Conservation (phyloP, 164 flowering plant genomes). For the Vitis labrusca region DNA sequence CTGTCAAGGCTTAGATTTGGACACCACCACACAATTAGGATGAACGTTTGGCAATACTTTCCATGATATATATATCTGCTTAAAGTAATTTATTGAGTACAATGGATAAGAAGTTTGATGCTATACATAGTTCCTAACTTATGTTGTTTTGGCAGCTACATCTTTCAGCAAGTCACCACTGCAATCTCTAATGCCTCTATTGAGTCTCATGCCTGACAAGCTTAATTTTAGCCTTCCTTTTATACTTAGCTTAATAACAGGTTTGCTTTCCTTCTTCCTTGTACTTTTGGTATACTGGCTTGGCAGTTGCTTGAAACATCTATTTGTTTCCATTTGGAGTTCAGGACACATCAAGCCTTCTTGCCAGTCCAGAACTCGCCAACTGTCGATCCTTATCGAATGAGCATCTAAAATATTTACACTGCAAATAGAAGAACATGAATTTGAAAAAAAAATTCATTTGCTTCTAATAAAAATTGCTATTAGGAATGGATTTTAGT, state of each 20-base stretch:
- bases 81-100: too few relatives aligned
- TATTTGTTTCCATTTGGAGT: neutral
- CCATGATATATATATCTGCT: too few relatives aligned
- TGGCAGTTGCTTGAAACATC: neutral
- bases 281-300: neutral
- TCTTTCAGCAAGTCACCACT: conserved; percentile 60
- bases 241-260: conserved; percentile 43
- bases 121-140: neutral
- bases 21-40: too few relatives aligned
- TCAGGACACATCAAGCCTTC: neutral
- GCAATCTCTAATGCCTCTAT: conserved; percentile 40
- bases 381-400: neutral
- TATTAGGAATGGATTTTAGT: neutral
- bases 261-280: conserved; percentile 28
- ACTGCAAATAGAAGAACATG: too few relatives aligned
- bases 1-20: too few relatives aligned
- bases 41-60: too few relatives aligned
- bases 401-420: too few relatives aligned
- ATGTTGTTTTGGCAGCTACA: conserved; percentile 51
- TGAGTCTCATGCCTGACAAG: conserved; percentile 50
- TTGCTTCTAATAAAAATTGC: neutral
- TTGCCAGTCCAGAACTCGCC: too few relatives aligned
- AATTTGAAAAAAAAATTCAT: neutral
- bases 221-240: conserved; percentile 37
- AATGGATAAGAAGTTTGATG: neutral